phyloP scores from a whole-genome alignment of 257 asterid genomes.

The Anisodus tanguticus region DNA sequence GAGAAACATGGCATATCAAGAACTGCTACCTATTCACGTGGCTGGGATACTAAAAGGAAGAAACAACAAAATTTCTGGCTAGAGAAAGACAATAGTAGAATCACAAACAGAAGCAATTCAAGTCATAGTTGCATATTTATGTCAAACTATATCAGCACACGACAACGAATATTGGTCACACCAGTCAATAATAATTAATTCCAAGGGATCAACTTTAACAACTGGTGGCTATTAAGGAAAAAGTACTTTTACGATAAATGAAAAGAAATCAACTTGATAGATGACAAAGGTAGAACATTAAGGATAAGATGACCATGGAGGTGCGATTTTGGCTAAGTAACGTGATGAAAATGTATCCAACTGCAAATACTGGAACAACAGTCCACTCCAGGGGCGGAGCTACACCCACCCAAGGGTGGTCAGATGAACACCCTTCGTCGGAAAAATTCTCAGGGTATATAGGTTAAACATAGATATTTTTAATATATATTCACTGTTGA shows the following conservation, averaged over 20 bases:
- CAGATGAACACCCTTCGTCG: too few species aligned
- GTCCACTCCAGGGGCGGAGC: background rate
- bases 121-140: conserved; percentile 16
- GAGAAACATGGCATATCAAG: conserved; percentile 20
- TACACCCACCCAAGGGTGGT: too few species aligned
- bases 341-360: conserved; percentile 11
- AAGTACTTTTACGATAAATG: background rate
- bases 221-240: background rate
- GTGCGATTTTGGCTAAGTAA: background rate
- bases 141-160: background rate
- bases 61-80: background rate
- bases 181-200: conserved; percentile 5
- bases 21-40: background rate
- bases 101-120: background rate
- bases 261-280: conserved; percentile 17
- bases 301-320: background rate
- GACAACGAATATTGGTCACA: background rate
- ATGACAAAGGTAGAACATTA: conserved; percentile 1
- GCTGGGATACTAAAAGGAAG: background rate
- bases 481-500: too few species aligned
- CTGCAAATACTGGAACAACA: background rate
- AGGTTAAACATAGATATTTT: too few species aligned
- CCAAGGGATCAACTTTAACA: conserved; percentile 15
- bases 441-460: too few species aligned
- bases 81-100: conserved; percentile 19